These are phyloP conservation scores for Eucalyptus sp. DNA, from an alignment of 345 rosid genomes.

Conservation along the genomic window DNA sequence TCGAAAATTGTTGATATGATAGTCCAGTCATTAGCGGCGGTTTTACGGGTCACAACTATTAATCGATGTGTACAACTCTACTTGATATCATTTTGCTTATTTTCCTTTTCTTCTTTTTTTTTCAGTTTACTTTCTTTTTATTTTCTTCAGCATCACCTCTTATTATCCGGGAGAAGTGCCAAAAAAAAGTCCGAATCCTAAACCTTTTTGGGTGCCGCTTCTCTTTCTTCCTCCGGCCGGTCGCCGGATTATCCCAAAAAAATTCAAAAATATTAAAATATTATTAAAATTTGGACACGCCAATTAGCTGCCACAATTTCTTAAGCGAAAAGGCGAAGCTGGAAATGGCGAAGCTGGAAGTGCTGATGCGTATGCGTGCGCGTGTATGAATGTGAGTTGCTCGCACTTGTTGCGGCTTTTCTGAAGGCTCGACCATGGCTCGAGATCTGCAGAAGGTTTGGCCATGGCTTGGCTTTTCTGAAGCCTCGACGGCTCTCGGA, in stretches of 20 bases:
- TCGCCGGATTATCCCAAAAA: too few species aligned
- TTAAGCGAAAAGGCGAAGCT: not conserved
- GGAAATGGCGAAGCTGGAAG: not conserved
- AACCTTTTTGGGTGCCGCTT: too few species aligned
- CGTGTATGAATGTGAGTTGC: not conserved
- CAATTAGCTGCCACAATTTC: not conserved
- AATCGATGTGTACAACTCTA: too few species aligned
- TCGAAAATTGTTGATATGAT: accelerated
- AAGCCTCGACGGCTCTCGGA: not conserved
- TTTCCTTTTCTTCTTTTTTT: accelerated
- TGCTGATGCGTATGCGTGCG: not conserved
- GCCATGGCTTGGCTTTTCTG: not conserved
- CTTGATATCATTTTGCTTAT: not conserved
- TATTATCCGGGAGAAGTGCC: too few species aligned
- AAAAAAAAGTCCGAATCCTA: too few species aligned
- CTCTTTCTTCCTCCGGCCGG: too few species aligned
- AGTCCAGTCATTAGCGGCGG: accelerated
- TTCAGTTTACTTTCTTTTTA: accelerated
- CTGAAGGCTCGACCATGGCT: not conserved
- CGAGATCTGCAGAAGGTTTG: not conserved
- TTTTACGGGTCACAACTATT: too few species aligned
- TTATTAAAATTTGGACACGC: too few species aligned
- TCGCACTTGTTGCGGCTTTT: not conserved
- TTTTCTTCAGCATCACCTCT: not conserved
- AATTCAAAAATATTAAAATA: too few species aligned